Evolutionary conservation across 805 yeast species (phyloP), one percentile per base, ranked within the genome.

Genomic region (Torulaspora indica): DNA sequence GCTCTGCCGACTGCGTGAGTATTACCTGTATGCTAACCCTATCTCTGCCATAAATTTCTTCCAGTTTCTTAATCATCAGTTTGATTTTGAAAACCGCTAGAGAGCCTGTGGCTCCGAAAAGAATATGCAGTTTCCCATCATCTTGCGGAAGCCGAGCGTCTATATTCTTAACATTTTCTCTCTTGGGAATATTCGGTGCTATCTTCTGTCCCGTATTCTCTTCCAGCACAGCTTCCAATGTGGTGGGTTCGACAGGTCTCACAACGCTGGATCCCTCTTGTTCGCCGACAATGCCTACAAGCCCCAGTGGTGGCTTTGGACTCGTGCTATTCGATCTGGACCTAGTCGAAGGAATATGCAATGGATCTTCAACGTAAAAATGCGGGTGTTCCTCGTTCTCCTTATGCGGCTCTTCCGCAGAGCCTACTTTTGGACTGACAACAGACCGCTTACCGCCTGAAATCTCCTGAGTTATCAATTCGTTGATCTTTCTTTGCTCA

Each of bases 51-150:
- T 82, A 90, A 22, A 84, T 78, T 56, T 84, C 87, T 58, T 84
- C 87, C 38, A 89, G 70, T 66, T 87, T 88, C 60, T 82, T 83
- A 46, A 89, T 82, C 43, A 90, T 85, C 51, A 77, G 56, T 23
- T 89, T 87, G 38, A 89, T 79, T 63, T 89, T 87, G 48, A 82
- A 77, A 3, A 91, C 82, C 17, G 95, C 91, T 22, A 87, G 81
- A 3, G 93, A 82, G 2, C 97, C 97, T 24, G 95, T 87, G 28
- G 89, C 89, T 9, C 93, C 96, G 47, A 89, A 70, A 46, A 89
- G 69, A 31, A 89, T 81, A 67, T 89, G 97, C 47, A 86, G 73
- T 61, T 88, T 89, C 9, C 88, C 91, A 64, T 89, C 97, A 60
- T 88, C 95, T 63, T 83, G 78, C 3, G 84, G 83, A 47, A 81